These are phyloP conservation scores for Colletotrichum sp. DNA, from an alignment of 2,329 filamentous ascomycete genomes.

Conservation along the genomic window DNA sequence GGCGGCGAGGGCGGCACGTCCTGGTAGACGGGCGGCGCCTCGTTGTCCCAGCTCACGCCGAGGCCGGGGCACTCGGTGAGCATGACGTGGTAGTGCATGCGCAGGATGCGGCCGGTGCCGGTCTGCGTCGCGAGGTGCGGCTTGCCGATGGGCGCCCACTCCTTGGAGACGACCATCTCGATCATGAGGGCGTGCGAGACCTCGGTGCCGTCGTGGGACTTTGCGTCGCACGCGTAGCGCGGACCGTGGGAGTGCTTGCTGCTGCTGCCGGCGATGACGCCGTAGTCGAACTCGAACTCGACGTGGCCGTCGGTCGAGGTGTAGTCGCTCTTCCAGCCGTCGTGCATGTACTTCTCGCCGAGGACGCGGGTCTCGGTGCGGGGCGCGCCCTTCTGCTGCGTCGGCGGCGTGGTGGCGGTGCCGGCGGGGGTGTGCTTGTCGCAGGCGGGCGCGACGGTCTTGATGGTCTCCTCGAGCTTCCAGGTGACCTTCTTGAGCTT, in stretches of 20 bases:
- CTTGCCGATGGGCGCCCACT: constrained; percentile 78
- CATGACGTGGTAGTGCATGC: constrained; percentile 86
- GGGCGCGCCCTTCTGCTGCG: constrained; percentile 65
- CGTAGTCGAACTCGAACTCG: constrained; percentile 83
- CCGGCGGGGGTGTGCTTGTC: constrained; percentile 67
- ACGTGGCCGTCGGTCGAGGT: constrained; percentile 61
- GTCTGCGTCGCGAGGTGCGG: constrained; percentile 78
- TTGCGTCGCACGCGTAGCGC: constrained; percentile 79
- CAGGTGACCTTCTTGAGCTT: constrained; percentile 89
- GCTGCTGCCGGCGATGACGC: constrained; percentile 37
- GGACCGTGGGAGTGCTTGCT: constrained; percentile 49
- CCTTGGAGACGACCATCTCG: constrained; percentile 93
- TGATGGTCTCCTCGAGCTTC: constrained; percentile 88
- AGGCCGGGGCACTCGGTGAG: constrained; percentile 85
- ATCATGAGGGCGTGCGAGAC: constrained; percentile 86
- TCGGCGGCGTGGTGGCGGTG: constrained; percentile 41
- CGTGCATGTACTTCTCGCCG: constrained; percentile 81
- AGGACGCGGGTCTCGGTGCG: constrained; percentile 80
- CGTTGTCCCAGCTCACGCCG: constrained; percentile 96
- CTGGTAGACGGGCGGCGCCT: constrained; percentile 91
- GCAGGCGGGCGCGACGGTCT: constrained; percentile 81
- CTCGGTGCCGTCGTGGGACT: constrained; percentile 74
- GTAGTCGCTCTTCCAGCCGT: constrained; percentile 85
- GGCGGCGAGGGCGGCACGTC: constrained; percentile 90
- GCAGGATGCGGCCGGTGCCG: constrained; percentile 85